A percentile compares a stretch with the other conserved stretches of the same genome.
Evolutionary conservation across 768 basidiomycete genomes (phyloP).

Genomic region (Trametes cinnabarina): DNA sequence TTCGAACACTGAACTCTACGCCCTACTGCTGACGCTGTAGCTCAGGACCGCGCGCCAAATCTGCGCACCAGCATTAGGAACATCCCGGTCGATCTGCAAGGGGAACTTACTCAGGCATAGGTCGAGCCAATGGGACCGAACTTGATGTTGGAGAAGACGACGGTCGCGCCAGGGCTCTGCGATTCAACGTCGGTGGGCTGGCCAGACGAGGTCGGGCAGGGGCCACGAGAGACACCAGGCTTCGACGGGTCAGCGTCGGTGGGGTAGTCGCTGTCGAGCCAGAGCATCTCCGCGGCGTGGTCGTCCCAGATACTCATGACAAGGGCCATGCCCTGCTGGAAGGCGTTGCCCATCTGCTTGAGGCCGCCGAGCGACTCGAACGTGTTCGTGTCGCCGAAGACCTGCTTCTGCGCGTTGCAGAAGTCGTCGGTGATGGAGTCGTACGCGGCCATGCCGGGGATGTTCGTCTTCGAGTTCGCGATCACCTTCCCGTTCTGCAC

Average conservation of each 20-base stretch:
- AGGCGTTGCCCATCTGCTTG: slow-evolving; percentile 31
- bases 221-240: slow-evolving; percentile 49
- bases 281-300: slow-evolving; percentile 39
- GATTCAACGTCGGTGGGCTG: slow-evolving; percentile 44
- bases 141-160: slow-evolving; percentile 56
- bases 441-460: slow-evolving; percentile 41
- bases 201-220: slow-evolving; percentile 49
- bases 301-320: slow-evolving; percentile 55
- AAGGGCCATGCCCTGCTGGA: slow-evolving; percentile 45
- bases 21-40: not conserved
- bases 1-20: not conserved
- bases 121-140: slow-evolving; percentile 51
- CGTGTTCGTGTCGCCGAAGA: slow-evolving; percentile 43
- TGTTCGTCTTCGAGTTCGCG: slow-evolving; percentile 47
- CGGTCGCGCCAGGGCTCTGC: slow-evolving; percentile 38
- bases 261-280: slow-evolving; percentile 30
- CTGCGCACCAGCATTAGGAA: not conserved
- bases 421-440: slow-evolving; percentile 50
- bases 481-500: slow-evolving; percentile 53
- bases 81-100: not conserved
- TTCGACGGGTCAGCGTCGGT: slow-evolving; percentile 24
- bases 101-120: slow-evolving; percentile 24
- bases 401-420: slow-evolving; percentile 47
- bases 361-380: slow-evolving; percentile 44
- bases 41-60: not conserved